Evolutionary conservation across 139 green algal species (phyloP).

Genomic region (Chlamydomonas incerta): DNA sequence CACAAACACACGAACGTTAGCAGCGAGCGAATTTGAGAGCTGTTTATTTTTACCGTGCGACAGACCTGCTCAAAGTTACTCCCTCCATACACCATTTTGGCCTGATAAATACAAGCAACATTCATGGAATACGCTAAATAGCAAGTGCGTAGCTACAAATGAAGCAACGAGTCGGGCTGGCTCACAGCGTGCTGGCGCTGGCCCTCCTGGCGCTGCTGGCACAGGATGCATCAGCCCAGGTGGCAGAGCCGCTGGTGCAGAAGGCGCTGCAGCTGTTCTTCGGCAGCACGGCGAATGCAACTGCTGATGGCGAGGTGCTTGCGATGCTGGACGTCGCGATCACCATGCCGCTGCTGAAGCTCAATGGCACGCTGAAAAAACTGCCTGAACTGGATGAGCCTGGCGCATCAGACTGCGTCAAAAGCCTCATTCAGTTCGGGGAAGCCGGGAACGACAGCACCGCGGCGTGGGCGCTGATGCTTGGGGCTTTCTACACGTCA

Average conservation of each 20-base stretch:
- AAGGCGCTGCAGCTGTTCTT: background rate
- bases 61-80: no score
- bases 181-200: no score
- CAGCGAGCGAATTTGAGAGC: no score
- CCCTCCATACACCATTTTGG: no score
- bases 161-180: no score
- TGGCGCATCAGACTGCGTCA: background rate
- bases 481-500: background rate
- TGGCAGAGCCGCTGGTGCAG: background rate
- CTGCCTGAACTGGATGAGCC: slow-evolving; percentile 8
- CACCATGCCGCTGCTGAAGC: background rate
- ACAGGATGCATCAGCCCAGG: background rate
- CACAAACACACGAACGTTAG: no score
- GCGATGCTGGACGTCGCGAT: slow-evolving; percentile 14
- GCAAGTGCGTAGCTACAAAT: no score
- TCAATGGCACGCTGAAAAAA: background rate
- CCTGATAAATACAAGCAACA: no score
- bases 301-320: background rate
- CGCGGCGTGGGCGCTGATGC: background rate
- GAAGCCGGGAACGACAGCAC: background rate
- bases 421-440: background rate
- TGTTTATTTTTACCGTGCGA: no score
- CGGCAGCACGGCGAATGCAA: background rate
- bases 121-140: no score
- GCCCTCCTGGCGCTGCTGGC: no score